phyloP scores from a whole-genome alignment of 2,329 filamentous ascomycete genomes.

The Magnaporthiopsis poae region DNA sequence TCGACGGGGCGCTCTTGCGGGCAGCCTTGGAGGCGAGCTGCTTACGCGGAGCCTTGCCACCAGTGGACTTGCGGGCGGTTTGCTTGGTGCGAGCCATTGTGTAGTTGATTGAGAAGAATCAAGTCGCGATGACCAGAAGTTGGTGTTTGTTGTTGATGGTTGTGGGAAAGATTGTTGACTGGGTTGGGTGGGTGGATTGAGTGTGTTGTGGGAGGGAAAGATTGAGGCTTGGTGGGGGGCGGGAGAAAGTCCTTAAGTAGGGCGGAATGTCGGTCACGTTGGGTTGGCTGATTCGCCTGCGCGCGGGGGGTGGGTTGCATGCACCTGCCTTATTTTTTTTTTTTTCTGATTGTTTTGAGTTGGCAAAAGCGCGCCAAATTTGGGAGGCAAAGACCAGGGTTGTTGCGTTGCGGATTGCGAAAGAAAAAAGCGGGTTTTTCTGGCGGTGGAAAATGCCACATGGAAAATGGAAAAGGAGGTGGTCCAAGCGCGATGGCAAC shows the following conservation, averaged over 20 bases:
- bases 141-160: neutral
- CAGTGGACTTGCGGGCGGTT: conserved; percentile 65
- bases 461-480: neutral
- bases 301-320: neutral
- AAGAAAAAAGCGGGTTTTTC: conserved; percentile 3
- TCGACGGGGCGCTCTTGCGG: conserved; percentile 94
- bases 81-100: conserved; percentile 58
- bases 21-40: conserved; percentile 98
- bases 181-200: conserved; percentile 9
- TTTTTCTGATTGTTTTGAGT: conserved; percentile 6
- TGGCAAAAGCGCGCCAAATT: conserved; percentile 10
- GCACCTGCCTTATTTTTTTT: neutral
- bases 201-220: conserved; percentile 26
- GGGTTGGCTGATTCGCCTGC: conserved; percentile 25
- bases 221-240: conserved; percentile 32
- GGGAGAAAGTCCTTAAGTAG: conserved; percentile 28
- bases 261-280: conserved; percentile 18
- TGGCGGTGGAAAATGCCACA: neutral
- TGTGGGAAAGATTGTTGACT: neutral
- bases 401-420: conserved; percentile 2
- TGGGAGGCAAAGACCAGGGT: neutral
- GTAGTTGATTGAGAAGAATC: conserved; percentile 10
- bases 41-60: conserved; percentile 77
- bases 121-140: neutral
- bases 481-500: neutral